Conservation (phyloP, 208 protist genomes). For the Leishmania martiniquensis region DNA sequence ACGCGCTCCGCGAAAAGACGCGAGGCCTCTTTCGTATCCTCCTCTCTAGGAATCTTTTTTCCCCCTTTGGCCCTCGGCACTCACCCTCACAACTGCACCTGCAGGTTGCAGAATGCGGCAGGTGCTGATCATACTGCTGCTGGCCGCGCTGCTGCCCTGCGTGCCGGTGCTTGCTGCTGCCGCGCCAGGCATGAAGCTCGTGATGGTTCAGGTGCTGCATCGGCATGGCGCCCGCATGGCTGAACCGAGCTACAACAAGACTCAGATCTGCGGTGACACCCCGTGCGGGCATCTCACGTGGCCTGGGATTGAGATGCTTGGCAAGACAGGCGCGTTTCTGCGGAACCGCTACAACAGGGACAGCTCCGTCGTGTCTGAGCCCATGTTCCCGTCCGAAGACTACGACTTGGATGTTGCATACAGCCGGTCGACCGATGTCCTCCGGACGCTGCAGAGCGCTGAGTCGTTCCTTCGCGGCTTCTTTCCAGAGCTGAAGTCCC, state of each 20-base stretch:
- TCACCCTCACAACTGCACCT: neutral
- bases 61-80: no score
- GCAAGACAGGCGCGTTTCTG: constrained; percentile 40
- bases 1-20: neutral
- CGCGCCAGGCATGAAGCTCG: constrained; percentile 18
- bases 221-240: constrained; percentile 50
- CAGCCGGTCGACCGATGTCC: constrained; percentile 49
- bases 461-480: constrained; percentile 40
- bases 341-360: constrained; percentile 46
- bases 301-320: constrained; percentile 36
- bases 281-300: constrained; percentile 54
- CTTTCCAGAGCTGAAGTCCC: constrained; percentile 30
- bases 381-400: constrained; percentile 31
- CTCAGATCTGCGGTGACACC: constrained; percentile 33
- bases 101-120: neutral
- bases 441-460: constrained; percentile 57
- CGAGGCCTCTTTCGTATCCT: neutral
- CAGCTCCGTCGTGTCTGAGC: constrained; percentile 19
- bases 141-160: constrained; percentile 5
- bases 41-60: neutral
- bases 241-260: constrained; percentile 28
- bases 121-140: neutral
- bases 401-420: constrained; percentile 53
- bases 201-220: constrained; percentile 50
- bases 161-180: neutral